These are phyloP conservation scores for Diospyros lotus DNA, from an alignment of 148 eudicot species.

Conservation along the genomic window DNA sequence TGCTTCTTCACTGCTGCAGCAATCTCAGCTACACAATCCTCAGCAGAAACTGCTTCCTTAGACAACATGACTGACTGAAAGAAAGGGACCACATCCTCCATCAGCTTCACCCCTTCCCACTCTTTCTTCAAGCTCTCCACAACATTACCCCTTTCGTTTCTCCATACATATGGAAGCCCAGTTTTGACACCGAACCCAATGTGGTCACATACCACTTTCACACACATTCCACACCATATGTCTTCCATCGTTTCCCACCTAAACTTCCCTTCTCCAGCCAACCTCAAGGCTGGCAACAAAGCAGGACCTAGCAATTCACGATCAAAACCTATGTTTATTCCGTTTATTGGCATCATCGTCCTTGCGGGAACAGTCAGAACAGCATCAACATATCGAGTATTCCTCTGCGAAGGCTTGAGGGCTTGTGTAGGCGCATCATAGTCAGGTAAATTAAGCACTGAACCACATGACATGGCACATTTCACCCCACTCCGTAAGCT, in stretches of 20 bases:
- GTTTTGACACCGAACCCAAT: slow-evolving; percentile 74
- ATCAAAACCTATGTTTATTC: slow-evolving; percentile 73
- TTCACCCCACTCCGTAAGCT: slow-evolving; percentile 73
- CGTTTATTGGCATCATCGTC: slow-evolving; percentile 79
- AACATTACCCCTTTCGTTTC: slow-evolving; percentile 79
- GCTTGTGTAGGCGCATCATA: slow-evolving; percentile 96
- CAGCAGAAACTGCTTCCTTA: slow-evolving; percentile 51
- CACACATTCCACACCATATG: slow-evolving; percentile 83
- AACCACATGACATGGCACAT: slow-evolving; percentile 84
- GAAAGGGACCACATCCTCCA: slow-evolving; percentile 86
- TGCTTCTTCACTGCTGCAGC: slow-evolving; percentile 60
- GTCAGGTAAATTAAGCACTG: slow-evolving; percentile 91
- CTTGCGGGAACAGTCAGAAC: slow-evolving; percentile 72
- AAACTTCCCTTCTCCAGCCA: slow-evolving; percentile 71
- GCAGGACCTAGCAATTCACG: slow-evolving; percentile 83
- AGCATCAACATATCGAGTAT: slow-evolving; percentile 78
- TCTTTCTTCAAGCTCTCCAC: slow-evolving; percentile 85
- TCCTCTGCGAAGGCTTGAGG: slow-evolving; percentile 67
- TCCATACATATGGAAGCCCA: slow-evolving; percentile 88
- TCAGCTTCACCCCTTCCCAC: slow-evolving; percentile 89
- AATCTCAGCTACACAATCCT: slow-evolving; percentile 75
- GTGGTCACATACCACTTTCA: slow-evolving; percentile 74
- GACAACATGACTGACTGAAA: slow-evolving; percentile 64
- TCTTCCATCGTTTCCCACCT: slow-evolving; percentile 98
- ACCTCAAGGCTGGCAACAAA: slow-evolving; percentile 66